Percentiles rank a stretch among this genome's conserved stretches.
Evolutionary conservation across 2,329 filamentous ascomycete genomes (phyloP).

Genomic region (Kalaharituber pfeilii): DNA sequence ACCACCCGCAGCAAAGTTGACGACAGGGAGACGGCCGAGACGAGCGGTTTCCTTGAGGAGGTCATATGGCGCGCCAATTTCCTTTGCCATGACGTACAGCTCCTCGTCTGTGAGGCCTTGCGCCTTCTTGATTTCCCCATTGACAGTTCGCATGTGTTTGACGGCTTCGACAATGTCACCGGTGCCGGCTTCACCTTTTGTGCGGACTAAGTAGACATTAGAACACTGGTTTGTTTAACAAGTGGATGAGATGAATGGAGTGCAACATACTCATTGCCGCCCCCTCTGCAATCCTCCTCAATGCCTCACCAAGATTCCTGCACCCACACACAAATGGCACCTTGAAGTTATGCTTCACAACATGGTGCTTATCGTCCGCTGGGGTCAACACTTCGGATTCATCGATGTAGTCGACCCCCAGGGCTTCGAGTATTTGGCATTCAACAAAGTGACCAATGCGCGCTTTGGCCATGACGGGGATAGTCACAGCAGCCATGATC

Average conservation of each 20-base stretch:
- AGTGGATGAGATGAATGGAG: not conserved
- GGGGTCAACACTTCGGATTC: constrained; percentile 96
- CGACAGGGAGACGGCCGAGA: constrained; percentile 74
- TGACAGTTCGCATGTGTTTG: constrained; percentile 85
- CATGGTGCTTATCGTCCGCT: constrained; percentile 77
- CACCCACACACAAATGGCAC: constrained; percentile 94
- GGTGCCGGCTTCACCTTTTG: constrained; percentile 93
- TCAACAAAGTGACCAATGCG: constrained; percentile 96
- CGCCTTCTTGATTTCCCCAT: constrained; percentile 60
- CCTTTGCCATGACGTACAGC: constrained; percentile 60
- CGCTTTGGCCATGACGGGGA: constrained; percentile 98
- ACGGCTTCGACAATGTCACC: constrained; percentile 96
- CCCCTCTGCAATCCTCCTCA: constrained; percentile 77
- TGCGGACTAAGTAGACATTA: constrained; percentile 41
- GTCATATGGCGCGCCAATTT: constrained; percentile 59
- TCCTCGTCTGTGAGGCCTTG: constrained; percentile 48
- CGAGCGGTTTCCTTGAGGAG: constrained; percentile 75
- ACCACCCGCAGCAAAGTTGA: constrained; percentile 96
- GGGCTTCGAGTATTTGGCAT: constrained; percentile 89
- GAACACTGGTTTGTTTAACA: not conserved
- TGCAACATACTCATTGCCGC: constrained; percentile 58
- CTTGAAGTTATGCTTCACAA: constrained; percentile 68
- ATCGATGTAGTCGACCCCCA: constrained; percentile 91
- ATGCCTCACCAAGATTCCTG: constrained; percentile 80
- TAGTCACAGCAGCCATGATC: constrained; percentile 87